Percentiles rank a stretch among this genome's conserved stretches.
phyloP scores from a whole-genome alignment of 1,284 basidiomycete genomes.

The Microbotryum violaceum region DNA sequence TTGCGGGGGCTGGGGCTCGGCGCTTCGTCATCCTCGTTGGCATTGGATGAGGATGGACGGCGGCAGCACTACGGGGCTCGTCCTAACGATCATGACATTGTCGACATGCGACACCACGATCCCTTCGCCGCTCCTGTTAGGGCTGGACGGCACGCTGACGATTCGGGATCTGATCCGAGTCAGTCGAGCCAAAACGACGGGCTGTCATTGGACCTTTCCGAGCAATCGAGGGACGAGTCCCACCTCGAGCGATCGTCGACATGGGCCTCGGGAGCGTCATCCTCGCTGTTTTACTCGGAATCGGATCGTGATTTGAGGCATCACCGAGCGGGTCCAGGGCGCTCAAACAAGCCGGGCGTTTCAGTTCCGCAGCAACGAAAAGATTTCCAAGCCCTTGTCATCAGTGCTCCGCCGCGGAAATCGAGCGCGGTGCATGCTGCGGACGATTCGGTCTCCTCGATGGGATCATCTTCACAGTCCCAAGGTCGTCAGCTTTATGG shows the following conservation, averaged over 20 bases:
- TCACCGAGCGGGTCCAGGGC: constrained; percentile 12
- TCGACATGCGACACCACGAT: constrained; percentile 21
- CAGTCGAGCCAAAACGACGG: background rate
- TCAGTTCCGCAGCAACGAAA: constrained; percentile 28
- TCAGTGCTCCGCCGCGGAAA: constrained; percentile 1
- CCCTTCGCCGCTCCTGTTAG: background rate
- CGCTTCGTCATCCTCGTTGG: no score
- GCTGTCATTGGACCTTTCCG: background rate
- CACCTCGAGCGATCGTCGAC: constrained; percentile 15
- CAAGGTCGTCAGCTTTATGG: background rate
- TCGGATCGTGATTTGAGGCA: constrained; percentile 13
- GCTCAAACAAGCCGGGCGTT: constrained; percentile 10
- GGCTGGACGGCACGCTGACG: background rate
- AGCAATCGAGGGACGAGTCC: constrained; percentile 5
- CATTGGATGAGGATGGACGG: no score
- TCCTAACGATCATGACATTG: constrained; percentile 16
- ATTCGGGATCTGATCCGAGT: constrained; percentile 3
- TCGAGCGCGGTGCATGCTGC: background rate
- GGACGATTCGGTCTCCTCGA: constrained; percentile 5
- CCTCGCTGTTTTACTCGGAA: constrained; percentile 34
- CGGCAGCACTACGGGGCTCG: background rate
- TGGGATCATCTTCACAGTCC: constrained; percentile 7
- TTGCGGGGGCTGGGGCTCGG: constrained; percentile 19
- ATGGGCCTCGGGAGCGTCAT: constrained; percentile 31
- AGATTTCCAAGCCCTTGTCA: constrained; percentile 29